phyloP scores from a whole-genome alignment of 2,329 filamentous ascomycete genomes.

The Cadophora sp. region DNA sequence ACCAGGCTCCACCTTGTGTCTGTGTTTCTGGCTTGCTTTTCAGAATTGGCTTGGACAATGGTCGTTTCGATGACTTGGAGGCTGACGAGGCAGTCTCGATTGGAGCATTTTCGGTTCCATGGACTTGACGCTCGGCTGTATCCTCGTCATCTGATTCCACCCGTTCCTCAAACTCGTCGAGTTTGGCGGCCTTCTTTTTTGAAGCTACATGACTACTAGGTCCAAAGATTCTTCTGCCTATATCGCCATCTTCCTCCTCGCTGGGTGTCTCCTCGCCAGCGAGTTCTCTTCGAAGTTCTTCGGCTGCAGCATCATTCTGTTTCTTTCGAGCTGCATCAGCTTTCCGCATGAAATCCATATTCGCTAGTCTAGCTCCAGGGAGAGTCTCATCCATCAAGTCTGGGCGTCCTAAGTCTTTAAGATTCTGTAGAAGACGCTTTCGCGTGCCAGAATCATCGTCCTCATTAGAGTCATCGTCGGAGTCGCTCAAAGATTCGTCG shows the following conservation, averaged over 20 bases:
- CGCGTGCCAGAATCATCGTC: constrained; percentile 57
- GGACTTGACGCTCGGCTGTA: constrained; percentile 43
- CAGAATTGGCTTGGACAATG: constrained; percentile 9
- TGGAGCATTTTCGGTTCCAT: constrained; percentile 28
- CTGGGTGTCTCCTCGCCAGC: constrained; percentile 65
- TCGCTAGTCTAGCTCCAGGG: constrained; percentile 72
- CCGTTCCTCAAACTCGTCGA: constrained; percentile 67
- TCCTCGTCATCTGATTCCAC: constrained; percentile 50
- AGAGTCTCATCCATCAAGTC: constrained; percentile 54
- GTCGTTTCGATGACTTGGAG: constrained; percentile 26
- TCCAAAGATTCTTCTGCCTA: constrained; percentile 76
- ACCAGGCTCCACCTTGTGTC: constrained; percentile 45
- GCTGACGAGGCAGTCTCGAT: constrained; percentile 15
- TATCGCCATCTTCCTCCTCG: constrained; percentile 58
- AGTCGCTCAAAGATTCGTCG: constrained; percentile 62
- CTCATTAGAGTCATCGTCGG: constrained; percentile 60
- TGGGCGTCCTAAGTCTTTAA: constrained; percentile 53
- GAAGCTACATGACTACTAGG: constrained; percentile 52
- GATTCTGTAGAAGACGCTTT: constrained; percentile 55
- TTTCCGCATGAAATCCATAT: constrained; percentile 94
- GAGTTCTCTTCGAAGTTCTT: constrained; percentile 74
- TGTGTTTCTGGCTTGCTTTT: constrained; percentile 24
- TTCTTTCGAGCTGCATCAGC: constrained; percentile 80
- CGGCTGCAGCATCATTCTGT: constrained; percentile 79
- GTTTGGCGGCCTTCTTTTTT: constrained; percentile 40